Evolutionary conservation across 208 protist species (phyloP), one percentile per base, ranked within the genome.

Genomic region (Leishmania tarentolae): DNA sequence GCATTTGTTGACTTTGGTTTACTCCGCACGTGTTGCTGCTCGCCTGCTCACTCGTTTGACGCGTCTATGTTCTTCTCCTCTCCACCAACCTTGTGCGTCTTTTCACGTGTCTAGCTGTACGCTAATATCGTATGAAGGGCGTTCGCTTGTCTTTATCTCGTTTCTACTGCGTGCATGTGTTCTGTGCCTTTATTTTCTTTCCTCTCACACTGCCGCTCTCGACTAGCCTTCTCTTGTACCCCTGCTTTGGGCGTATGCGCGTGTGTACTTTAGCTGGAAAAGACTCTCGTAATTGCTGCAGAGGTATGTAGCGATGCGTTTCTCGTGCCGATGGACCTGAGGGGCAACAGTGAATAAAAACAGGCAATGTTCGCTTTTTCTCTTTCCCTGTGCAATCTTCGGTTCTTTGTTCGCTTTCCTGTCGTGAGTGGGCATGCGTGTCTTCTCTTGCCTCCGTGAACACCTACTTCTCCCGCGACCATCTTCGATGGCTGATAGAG

Each of bases 11-110:
- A 15, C 3, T 56, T 61, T 75, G 44, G 42, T 63, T 19, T 63
- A 0, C 40, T 78, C 44, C 56, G 40, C 0, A 21, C 52, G 56
- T 82, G 21, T 17, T 17, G 37, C 40, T 52, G 37, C 24, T 15
- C 19, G 19, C 56, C 56, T 15, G 24, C 56, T 1, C 56, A 13
- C 56, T 21, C 47, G 13, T 31, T 8, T 44, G 28, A 35, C 15
- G 1, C 37, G 31, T 72, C 63, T 72, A 7, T 69, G 9, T 6
- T 70, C 15, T 6, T n/a, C 28, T 69, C 35, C 61, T n/a, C 42
- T 76, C 37, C 44, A 19, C 31, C 31, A 61, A 82, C 77, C 72
- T 63, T 81, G 31, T 59, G 37, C 69, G 3, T 66, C 66, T 65
- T 72, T 31, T 7, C 21, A n/a, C 3, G 42, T 52, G 5, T 72